Percentiles rank a stretch among this genome's conserved stretches.
Conservation (phyloP, 768 basidiomycete species). For the Lepiota subincarnata region DNA sequence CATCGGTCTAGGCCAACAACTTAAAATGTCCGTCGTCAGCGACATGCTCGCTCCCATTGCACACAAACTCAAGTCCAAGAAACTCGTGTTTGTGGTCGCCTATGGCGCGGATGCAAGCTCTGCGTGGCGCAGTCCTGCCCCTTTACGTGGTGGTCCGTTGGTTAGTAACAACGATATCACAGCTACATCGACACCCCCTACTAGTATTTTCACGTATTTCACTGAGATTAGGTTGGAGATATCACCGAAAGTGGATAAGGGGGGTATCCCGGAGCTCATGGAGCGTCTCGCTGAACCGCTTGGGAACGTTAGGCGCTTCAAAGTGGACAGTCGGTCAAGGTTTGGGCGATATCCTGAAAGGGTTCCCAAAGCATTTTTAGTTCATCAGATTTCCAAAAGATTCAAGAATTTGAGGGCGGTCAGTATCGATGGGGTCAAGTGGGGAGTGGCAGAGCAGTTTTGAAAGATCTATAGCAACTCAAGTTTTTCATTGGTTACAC, state of each 20-base stretch:
- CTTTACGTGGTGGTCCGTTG: not conserved
- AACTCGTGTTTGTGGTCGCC: not conserved
- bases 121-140: not conserved
- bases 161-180: not conserved
- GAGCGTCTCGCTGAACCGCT: conserved; percentile 3
- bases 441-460: too few relatives aligned
- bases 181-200: not conserved
- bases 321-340: not conserved
- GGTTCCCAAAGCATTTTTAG: not conserved
- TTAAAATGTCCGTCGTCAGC: conserved; percentile 2
- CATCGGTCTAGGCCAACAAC: conserved; percentile 7
- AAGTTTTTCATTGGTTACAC: too few relatives aligned
- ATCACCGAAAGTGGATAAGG: conserved; percentile 1
- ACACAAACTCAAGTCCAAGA: not conserved
- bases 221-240: conserved; percentile 7
- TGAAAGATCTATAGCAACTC: too few relatives aligned
- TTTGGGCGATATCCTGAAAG: not conserved
- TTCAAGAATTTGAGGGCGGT: not conserved
- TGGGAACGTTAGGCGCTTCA: not conserved
- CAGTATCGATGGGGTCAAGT: too few relatives aligned
- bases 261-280: not conserved
- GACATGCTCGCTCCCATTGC: conserved; percentile 3
- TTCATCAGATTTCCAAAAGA: not conserved
- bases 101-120: conserved; percentile 1
- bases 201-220: not conserved